Percentiles rank a stretch among this genome's conserved stretches.
phyloP scores from a whole-genome alignment of 116 monocot genomes.

The Zostera marina region DNA sequence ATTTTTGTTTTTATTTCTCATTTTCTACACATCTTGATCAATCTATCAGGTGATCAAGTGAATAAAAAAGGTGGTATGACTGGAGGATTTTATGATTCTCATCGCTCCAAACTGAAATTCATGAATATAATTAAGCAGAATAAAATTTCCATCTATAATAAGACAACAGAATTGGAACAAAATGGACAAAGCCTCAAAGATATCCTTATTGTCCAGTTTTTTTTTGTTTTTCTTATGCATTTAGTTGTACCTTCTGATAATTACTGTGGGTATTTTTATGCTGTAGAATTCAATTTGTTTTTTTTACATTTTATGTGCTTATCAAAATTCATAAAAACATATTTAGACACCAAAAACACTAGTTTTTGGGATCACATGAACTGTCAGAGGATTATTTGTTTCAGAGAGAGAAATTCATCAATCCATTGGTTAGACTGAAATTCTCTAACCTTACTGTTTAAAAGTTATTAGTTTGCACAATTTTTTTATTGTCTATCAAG shows the following conservation, averaged over 20 bases:
- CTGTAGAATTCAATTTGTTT: too few relatives aligned
- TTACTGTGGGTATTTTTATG: neutral
- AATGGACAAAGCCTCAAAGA: slow-evolving; percentile 63
- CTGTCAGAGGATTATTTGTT: too few relatives aligned
- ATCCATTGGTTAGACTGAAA: too few relatives aligned
- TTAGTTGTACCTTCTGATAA: neutral
- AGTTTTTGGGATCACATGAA: too few relatives aligned
- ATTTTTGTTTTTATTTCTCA: neutral
- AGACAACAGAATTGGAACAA: slow-evolving; percentile 38
- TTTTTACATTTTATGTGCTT: too few relatives aligned
- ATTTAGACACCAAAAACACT: too few relatives aligned
- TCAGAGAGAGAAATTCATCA: too few relatives aligned
- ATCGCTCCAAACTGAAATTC: slow-evolving; percentile 80
- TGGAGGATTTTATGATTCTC: slow-evolving; percentile 92
- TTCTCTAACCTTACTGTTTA: too few relatives aligned
- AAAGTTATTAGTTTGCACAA: too few relatives aligned
- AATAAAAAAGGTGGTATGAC: slow-evolving; percentile 99
- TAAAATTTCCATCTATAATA: slow-evolving; percentile 37
- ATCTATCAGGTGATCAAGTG: slow-evolving; percentile 82
- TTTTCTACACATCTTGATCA: neutral
- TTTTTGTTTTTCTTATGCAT: slow-evolving; percentile 2
- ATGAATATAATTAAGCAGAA: slow-evolving; percentile 66
- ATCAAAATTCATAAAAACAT: too few relatives aligned
- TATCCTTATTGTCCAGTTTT: slow-evolving; percentile 39
- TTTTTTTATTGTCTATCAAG: too few relatives aligned